These are phyloP conservation scores for Erythrobasidium yunnanense DNA, from an alignment of 768 basidiomycete species.

Conservation along the genomic window DNA sequence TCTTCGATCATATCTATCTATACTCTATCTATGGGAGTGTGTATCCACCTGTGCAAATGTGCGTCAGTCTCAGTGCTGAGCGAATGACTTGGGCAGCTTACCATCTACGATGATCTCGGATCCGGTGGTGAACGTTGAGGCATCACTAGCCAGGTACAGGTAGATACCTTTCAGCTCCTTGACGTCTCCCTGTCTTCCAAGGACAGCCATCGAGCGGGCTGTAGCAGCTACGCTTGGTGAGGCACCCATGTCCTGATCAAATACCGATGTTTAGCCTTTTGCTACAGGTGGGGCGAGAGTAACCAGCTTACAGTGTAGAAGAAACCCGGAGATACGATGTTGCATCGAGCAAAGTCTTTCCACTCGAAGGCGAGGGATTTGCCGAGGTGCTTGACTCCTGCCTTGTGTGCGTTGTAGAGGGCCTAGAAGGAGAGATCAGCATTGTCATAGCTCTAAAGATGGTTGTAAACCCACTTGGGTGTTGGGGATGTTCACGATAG, in stretches of 20 bases:
- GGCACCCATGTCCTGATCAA: background rate
- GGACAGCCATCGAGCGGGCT: slow-evolving; percentile 7
- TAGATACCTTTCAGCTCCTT: slow-evolving; percentile 32
- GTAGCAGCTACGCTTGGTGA: background rate
- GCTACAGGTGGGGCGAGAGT: background rate
- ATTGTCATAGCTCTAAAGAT: background rate
- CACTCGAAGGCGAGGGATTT: slow-evolving; percentile 42
- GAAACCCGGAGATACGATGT: slow-evolving; percentile 33
- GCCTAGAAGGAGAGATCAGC: background rate
- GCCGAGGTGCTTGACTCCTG: slow-evolving; percentile 41
- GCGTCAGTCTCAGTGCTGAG: background rate
- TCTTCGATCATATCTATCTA: no score
- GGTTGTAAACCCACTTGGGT: background rate
- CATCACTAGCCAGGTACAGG: slow-evolving; percentile 41
- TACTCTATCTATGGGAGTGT: no score
- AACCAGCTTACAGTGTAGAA: background rate
- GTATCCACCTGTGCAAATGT: background rate
- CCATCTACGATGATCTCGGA: no score
- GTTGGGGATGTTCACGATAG: slow-evolving; percentile 30
- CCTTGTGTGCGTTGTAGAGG: slow-evolving; percentile 41
- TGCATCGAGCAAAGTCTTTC: slow-evolving; percentile 40
- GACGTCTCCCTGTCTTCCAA: slow-evolving; percentile 30
- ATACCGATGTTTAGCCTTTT: background rate
- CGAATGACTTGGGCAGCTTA: no score
- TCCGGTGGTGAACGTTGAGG: slow-evolving; percentile 41